Evolutionary conservation across 805 yeast genomes (phyloP), one percentile per base, ranked within the genome.

Genomic region (Wickerhamomyces chaumierensis): DNA sequence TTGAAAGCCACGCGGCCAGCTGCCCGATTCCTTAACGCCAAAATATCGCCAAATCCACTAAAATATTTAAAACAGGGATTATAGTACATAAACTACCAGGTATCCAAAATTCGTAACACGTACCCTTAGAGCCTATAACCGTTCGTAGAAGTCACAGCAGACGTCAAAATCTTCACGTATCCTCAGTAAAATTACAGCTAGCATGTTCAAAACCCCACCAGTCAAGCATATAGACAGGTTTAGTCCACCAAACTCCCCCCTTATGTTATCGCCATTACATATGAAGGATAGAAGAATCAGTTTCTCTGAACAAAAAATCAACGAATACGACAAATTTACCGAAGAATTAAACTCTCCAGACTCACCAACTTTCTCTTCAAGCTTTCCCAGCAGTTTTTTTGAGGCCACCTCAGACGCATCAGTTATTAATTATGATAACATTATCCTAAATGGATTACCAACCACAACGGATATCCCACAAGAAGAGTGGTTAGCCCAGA

Each of bases 181-280:
- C n/a, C n/a, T n/a, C n/a, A n/a, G n/a, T n/a, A 25, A 23, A 31
- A 13, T 21, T 3, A 6, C 23, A 21, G 23, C 9, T 21, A 7
- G 9, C 16, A 41, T 41, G 43, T 36, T 39, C 40, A 39, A 28
- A 18, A 41, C 44, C 9, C 44, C 44, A 12, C 44, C 44, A 18
- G n/a, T 39, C 25, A 28, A 20, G 18, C 13, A 15, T n/a, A 15
- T 31, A 31, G 36, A 31, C 31, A 7, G 19, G 18, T 36, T 40
- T 29, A 18, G 33, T 13, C 18, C 37, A 6, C 33, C 31, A n/a
- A 13, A 27, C 18, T 34, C 23, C 8, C 36, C 36, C 20, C 14
- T 19, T 8, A 9, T 18, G 8, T 4, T 12, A 21, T n/a, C 18
- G 16, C 36, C 21, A 18, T 14, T 33, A 14, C 23, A 19, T 8